phyloP scores from a whole-genome alignment of 2,329 filamentous ascomycete genomes.

The Sporothrix protearum region DNA sequence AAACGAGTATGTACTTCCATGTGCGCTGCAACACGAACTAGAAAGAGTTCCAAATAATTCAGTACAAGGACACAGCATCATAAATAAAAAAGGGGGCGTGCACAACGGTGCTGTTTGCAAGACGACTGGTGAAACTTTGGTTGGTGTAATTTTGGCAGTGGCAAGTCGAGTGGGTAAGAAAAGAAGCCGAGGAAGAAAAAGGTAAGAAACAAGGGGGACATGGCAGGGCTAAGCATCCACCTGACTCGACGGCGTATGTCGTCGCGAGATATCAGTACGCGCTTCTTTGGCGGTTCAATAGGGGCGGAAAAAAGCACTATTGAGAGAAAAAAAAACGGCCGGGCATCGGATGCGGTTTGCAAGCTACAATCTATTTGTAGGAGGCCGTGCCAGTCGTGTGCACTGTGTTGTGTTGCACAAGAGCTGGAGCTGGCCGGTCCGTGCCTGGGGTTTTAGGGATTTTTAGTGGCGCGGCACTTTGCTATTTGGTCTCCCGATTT shows the following conservation, averaged over 20 bases:
- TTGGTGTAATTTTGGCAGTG: neutral
- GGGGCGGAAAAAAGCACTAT: neutral
- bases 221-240: neutral
- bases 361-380: neutral
- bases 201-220: neutral
- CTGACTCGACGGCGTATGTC: neutral
- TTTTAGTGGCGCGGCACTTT: neutral
- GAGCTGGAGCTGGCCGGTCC: neutral
- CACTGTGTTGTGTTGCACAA: neutral
- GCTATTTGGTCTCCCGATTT: neutral
- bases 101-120: neutral
- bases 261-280: neutral
- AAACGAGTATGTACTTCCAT: no score
- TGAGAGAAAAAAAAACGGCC: neutral
- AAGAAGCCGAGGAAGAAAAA: neutral
- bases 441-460: neutral
- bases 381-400: neutral
- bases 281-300: neutral
- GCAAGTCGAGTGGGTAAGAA: neutral
- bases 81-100: neutral
- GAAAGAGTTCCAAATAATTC: neutral
- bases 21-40: neutral
- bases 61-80: neutral
- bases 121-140: neutral
- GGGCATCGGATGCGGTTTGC: no score